Conservation (phyloP, 2,329 filamentous ascomycete genomes). For the Thelonectria discophora region DNA sequence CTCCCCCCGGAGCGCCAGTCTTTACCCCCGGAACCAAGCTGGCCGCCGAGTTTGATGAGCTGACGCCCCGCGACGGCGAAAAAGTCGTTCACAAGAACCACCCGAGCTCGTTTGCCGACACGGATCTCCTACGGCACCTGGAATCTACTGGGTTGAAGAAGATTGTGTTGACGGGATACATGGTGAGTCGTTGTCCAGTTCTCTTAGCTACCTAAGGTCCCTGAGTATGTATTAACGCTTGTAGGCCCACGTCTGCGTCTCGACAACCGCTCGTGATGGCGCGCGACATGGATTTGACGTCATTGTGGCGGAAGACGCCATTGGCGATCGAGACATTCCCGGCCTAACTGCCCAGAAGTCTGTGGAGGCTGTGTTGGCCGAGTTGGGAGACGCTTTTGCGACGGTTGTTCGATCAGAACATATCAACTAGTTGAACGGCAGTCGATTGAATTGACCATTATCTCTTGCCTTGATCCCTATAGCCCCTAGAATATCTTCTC, state of each 20-base stretch:
- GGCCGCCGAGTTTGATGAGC: slow-evolving; percentile 67
- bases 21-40: slow-evolving; percentile 71
- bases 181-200: slow-evolving; percentile 49
- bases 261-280: slow-evolving; percentile 69
- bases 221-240: background rate
- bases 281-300: slow-evolving; percentile 71
- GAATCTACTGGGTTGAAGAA: slow-evolving; percentile 62
- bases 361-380: slow-evolving; percentile 59
- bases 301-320: slow-evolving; percentile 66
- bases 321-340: slow-evolving; percentile 74
- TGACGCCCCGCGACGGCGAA: slow-evolving; percentile 63
- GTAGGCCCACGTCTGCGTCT: slow-evolving; percentile 71
- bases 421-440: slow-evolving; percentile 36
- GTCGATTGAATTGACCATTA: background rate
- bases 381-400: slow-evolving; percentile 70
- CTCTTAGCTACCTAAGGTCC: background rate
- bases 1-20: slow-evolving; percentile 68
- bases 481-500: too few species aligned
- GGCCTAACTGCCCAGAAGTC: slow-evolving; percentile 65
- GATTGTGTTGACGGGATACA: slow-evolving; percentile 69
- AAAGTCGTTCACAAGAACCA: slow-evolving; percentile 66
- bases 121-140: slow-evolving; percentile 63
- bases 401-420: slow-evolving; percentile 60
- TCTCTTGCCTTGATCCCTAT: background rate
- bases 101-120: slow-evolving; percentile 69